phyloP scores from a whole-genome alignment of 2,329 filamentous ascomycete genomes.

The Ophiocordyceps unilateralis region DNA sequence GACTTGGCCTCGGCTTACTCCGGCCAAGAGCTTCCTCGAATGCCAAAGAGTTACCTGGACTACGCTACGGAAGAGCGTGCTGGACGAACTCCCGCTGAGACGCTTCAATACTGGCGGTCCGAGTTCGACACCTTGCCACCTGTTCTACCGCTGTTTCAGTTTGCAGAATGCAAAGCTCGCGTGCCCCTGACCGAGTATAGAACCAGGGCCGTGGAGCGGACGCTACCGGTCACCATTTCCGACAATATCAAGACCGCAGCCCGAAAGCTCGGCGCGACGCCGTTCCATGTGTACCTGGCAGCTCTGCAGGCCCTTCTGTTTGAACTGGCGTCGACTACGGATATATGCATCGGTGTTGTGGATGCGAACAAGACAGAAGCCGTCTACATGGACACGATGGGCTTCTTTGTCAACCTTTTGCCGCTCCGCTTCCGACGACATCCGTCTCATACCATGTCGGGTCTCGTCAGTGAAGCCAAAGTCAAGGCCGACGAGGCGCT shows the following conservation, averaged over 20 bases:
- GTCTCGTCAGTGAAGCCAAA: slow-evolving; percentile 10
- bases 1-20: slow-evolving; percentile 27
- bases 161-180: neutral
- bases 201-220: neutral
- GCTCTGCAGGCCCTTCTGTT: slow-evolving; percentile 20
- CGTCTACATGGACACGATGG: slow-evolving; percentile 18
- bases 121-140: slow-evolving; percentile 1
- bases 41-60: slow-evolving; percentile 16
- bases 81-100: neutral
- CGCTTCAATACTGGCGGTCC: neutral
- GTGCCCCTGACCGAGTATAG: neutral
- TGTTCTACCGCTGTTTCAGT: slow-evolving; percentile 11
- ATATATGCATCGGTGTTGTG: slow-evolving; percentile 29
- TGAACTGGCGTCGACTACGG: slow-evolving; percentile 12
- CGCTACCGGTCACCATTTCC: slow-evolving; percentile 1
- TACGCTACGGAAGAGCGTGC: slow-evolving; percentile 14
- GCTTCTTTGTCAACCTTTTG: slow-evolving; percentile 30
- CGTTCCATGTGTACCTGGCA: slow-evolving; percentile 29
- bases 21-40: slow-evolving; percentile 6
- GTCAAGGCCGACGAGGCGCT: slow-evolving; percentile 12
- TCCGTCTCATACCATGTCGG: slow-evolving; percentile 6
- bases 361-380: slow-evolving; percentile 25
- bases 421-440: slow-evolving; percentile 21
- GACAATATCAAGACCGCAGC: slow-evolving; percentile 8
- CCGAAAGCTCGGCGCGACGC: slow-evolving; percentile 4